phyloP scores from a whole-genome alignment of 2,329 filamentous ascomycete species.

The Sporothrix phasma region DNA sequence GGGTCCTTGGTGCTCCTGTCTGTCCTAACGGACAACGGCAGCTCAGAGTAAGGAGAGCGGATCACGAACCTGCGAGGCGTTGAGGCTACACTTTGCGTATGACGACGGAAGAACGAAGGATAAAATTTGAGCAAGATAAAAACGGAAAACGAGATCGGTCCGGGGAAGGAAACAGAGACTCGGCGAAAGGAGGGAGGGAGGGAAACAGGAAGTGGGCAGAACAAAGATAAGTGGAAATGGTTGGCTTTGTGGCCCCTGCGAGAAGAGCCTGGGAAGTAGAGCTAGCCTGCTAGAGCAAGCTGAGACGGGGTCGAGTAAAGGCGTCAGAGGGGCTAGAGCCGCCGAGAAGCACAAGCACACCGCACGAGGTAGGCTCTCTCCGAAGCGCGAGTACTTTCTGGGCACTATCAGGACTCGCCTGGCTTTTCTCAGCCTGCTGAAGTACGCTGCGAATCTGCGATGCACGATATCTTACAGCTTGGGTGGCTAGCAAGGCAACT shows the following conservation, averaged over 20 bases:
- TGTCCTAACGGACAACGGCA: neutral
- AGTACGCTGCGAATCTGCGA: neutral
- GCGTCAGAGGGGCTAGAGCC: slow-evolving; percentile 4
- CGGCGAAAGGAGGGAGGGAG: neutral
- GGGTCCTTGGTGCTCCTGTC: neutral
- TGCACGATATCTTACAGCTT: neutral
- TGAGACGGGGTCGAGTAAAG: neutral
- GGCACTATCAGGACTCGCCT: neutral
- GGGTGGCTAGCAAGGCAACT: neutral
- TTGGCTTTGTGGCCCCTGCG: slow-evolving; percentile 5
- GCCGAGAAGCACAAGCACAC: neutral
- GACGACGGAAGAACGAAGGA: slow-evolving; percentile 1
- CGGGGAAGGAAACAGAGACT: neutral
- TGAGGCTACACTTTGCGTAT: slow-evolving; percentile 5
- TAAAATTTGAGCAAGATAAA: neutral
- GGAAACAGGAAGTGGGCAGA: slow-evolving; percentile 10
- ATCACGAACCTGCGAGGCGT: slow-evolving; percentile 8
- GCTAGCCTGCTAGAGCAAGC: neutral
- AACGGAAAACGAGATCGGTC: neutral
- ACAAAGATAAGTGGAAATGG: slow-evolving; percentile 12
- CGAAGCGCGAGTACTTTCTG: neutral
- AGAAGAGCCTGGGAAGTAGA: neutral
- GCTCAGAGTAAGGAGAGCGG: neutral
- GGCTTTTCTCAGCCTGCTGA: neutral
- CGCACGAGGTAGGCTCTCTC: neutral